These are phyloP conservation scores for Rosa chinensis DNA, from an alignment of 306 rosid genomes.

Conservation along the genomic window DNA sequence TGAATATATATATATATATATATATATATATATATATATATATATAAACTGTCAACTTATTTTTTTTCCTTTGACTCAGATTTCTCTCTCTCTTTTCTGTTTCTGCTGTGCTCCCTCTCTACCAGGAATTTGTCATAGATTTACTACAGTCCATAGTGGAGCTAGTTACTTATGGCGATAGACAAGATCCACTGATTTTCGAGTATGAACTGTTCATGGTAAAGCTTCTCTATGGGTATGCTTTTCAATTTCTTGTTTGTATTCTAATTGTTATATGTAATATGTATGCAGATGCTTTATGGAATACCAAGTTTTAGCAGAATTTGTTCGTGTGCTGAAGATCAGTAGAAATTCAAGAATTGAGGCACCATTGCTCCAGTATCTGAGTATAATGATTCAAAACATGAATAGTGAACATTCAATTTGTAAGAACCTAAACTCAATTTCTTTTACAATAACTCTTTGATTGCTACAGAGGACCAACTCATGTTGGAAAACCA, in stretches of 20 bases:
- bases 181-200: conserved; percentile 73
- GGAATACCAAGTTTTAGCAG: conserved; percentile 80
- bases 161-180: conserved; percentile 80
- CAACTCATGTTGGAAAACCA: neutral
- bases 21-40: neutral
- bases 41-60: neutral
- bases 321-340: conserved; percentile 72
- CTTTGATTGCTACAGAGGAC: conserved; percentile 7
- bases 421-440: conserved; percentile 57
- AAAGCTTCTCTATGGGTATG: conserved; percentile 15
- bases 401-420: conserved; percentile 75
- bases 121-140: conserved; percentile 73
- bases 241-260: conserved; percentile 16
- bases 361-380: conserved; percentile 79
- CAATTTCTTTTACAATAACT: conserved; percentile 20
- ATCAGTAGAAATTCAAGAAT: conserved; percentile 59
- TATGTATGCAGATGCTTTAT: conserved; percentile 69
- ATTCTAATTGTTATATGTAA: conserved; percentile 14
- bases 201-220: conserved; percentile 53
- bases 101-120: neutral
- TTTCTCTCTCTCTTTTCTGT: neutral
- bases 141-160: conserved; percentile 77
- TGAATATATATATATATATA: neutral
- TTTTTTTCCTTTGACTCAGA: neutral
- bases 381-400: conserved; percentile 84